Evolutionary conservation across 1,284 basidiomycete species (phyloP).

Genomic region (Lentinula novae-zelandiae): DNA sequence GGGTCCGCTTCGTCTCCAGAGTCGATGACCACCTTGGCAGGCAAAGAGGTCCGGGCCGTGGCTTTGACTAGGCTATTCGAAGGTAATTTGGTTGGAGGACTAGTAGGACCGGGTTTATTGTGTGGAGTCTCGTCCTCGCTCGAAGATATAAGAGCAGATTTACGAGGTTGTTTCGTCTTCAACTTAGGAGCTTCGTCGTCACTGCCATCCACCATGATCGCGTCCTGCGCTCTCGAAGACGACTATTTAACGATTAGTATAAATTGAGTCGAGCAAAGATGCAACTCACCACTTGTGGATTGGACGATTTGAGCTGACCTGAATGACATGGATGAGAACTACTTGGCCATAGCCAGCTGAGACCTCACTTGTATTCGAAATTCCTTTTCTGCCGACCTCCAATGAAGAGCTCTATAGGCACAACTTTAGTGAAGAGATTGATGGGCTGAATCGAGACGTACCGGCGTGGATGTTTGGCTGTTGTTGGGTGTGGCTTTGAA

Average conservation of each 20-base stretch:
- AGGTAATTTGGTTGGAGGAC: background rate
- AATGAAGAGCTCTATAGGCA: background rate
- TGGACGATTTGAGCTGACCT: background rate
- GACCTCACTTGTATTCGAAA: background rate
- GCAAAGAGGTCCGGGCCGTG: conserved; percentile 11
- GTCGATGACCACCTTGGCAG: conserved; percentile 11
- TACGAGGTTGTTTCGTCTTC: background rate
- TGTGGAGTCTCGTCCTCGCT: conserved; percentile 5
- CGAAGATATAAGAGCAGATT: conserved; percentile 2
- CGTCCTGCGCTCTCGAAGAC: background rate
- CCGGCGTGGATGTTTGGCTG: conserved; percentile 16
- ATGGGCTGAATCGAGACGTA: conserved; percentile 2
- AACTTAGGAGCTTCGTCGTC: conserved; percentile 9
- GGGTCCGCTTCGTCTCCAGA: background rate
- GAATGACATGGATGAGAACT: background rate
- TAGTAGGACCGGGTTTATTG: conserved; percentile 5
- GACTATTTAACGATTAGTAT: background rate
- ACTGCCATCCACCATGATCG: conserved; percentile 12
- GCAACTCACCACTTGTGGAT: background rate
- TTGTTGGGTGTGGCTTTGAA: conserved; percentile 26
- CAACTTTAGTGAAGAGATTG: background rate
- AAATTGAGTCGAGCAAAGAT: background rate
- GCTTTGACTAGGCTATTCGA: background rate
- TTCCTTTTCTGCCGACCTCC: background rate
- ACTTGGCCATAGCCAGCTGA: background rate